Base-by-base conservation (phyloP, 768 basidiomycete species). In the Amanita inopinata region DNA sequence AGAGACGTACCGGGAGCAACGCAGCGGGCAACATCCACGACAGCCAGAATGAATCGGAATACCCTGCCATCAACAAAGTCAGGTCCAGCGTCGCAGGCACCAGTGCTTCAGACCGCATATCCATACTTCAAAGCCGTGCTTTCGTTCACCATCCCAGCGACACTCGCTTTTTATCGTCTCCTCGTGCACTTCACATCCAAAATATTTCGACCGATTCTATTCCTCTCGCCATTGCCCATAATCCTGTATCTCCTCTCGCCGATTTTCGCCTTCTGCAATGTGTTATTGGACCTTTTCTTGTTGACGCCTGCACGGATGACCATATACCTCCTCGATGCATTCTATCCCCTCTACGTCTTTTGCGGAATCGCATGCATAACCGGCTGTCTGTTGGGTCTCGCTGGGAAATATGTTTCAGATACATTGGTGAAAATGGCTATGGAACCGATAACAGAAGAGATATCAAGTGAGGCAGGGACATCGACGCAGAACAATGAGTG, bases 281-380 rank as follows among this genome's bases (percentile, higher is more conserved):
- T 76, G 18, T 14, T 65, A 5, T 45, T 68, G 17, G 63, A 70
- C 34, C 28, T 69, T 17, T 59, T 71, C 42, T 30, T 82, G 2
- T 56, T 61, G 48, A 60, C 64, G 15, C 80, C 80, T 0, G 71
- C 69, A 49, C 48, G 52, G 9, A 53, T 69, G 25, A 47, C 59
- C 15, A 37, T 57, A 4, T 67, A 61, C 52, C 43, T 71, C 19
- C 53, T 69, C 12, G 64, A 69, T 5, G 62, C 65, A 7, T 38
- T 78, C 1, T 75, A 72, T 35, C 78, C 78, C 0, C 38, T 78
- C 24, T 80, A 79, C 48, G 66, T 77, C 10, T 69, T 79, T 46
- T 66, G 63, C 28, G 74, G 74, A 1, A 67, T 73, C 1, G 76
- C 78, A 1, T 76, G 72, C 47, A 69, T 80, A 38, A 62, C 63